Base-by-base conservation (phyloP, 257 asterid genomes). In the Penstemon davidsonii region DNA sequence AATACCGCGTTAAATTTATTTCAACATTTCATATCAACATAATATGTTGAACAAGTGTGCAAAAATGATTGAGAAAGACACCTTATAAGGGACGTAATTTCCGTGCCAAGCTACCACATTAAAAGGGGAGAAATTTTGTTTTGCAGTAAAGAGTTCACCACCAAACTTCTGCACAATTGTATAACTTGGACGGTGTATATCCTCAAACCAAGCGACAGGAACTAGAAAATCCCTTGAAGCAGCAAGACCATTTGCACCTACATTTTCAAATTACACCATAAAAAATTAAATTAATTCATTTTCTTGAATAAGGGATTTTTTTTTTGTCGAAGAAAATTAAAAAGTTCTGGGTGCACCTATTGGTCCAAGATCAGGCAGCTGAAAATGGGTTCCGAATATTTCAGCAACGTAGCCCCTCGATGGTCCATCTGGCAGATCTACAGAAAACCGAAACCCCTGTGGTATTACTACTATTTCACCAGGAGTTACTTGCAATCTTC, bases 91-190 rank as follows among this genome's bases (percentile, higher is more conserved):
- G 45, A 69, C 87, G 71, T 94, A 94, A 75, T 88, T 94, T 51
- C 99, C 99, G 78, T 91, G 99, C 99, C 99, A 94, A 11, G 97
- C 96, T 43, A 85, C 93, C 73, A 94, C 97, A 75, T 94, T 94
- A 83, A 94, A 94, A 49, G 96, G 97, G 70, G 97, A 91, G 78
- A 94, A 94, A 75, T 88, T 95, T 77, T 91, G 99, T 73, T 84
- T 88, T 37, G 99, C 99, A 40, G 97, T 85, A 61, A 94, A 94
- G 69, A 94, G 95, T 71, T 90, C 92, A 58, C 99, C 99, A 1
- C 99, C 99, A 71, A 83, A 94, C 74, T 94, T 94, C 78, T 94
- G 99, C 75, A 94, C 92, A 64, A 94, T 81, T 66, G 89, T 81
- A 76, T 78, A 94, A 71, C 96, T 96, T 36, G 96, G 99, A 65